A percentile compares a stretch with the other conserved stretches of the same genome.
Evolutionary conservation across 2,329 filamentous ascomycete species (phyloP).

Genomic region (Xylogone sp.): DNA sequence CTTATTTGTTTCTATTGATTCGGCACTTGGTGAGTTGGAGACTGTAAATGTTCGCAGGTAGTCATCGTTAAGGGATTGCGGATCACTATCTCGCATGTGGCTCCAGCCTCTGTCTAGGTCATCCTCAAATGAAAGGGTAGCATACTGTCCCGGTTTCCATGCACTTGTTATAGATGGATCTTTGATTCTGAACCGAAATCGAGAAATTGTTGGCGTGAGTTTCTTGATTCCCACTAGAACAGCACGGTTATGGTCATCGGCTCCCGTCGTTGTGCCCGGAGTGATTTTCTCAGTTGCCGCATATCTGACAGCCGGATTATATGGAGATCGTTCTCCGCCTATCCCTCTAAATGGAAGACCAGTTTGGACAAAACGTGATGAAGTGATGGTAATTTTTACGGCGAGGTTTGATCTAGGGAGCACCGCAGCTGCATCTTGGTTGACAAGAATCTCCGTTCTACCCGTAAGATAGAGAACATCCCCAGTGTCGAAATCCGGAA

Average conservation of each 20-base stretch:
- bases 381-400: conserved; percentile 61
- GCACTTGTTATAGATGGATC: conserved; percentile 27
- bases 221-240: conserved; percentile 53
- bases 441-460: conserved; percentile 60
- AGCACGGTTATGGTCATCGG: conserved; percentile 33
- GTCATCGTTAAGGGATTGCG: conserved; percentile 78
- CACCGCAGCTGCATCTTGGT: conserved; percentile 54
- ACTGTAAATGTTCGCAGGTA: conserved; percentile 81
- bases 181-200: conserved; percentile 56
- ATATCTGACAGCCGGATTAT: conserved; percentile 70
- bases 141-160: conserved; percentile 72
- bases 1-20: conserved; percentile 6
- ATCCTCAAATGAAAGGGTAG: conserved; percentile 68
- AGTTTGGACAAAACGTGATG: conserved; percentile 58
- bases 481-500: conserved; percentile 72
- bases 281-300: conserved; percentile 53
- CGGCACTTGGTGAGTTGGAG: conserved; percentile 43
- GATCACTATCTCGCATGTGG: conserved; percentile 82
- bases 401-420: conserved; percentile 70
- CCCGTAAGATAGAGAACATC: conserved; percentile 72
- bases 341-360: conserved; percentile 66
- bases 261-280: conserved; percentile 2
- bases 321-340: conserved; percentile 61
- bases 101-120: conserved; percentile 71
- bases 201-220: conserved; percentile 63